These are phyloP conservation scores for Verruconis gallopava DNA, from an alignment of 2,329 filamentous ascomycete species.

Conservation along the genomic window DNA sequence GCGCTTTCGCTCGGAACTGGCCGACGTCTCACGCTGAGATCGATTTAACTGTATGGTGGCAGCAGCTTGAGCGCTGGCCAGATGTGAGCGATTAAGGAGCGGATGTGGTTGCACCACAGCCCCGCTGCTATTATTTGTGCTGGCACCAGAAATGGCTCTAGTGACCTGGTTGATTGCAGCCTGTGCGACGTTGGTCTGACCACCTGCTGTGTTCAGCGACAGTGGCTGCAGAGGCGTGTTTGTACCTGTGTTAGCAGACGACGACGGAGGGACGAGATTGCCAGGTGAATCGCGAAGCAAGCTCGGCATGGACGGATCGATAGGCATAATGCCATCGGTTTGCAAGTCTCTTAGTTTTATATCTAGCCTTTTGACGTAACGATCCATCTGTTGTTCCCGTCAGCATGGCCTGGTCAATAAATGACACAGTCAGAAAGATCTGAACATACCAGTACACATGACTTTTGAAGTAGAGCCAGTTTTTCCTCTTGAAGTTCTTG, in stretches of 20 bases:
- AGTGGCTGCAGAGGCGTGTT: conserved; percentile 41
- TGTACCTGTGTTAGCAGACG: conserved; percentile 28
- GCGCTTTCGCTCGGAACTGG: conserved; percentile 43
- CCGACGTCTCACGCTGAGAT: conserved; percentile 42
- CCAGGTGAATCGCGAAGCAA: conserved; percentile 37
- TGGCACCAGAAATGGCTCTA: background rate
- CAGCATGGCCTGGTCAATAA: background rate
- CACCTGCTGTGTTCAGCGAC: conserved; percentile 9
- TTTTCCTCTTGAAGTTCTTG: conserved; percentile 65
- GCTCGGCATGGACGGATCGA: conserved; percentile 47
- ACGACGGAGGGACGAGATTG: conserved; percentile 36
- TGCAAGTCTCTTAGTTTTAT: conserved; percentile 47
- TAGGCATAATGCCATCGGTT: conserved; percentile 44
- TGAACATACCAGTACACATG: conserved; percentile 48
- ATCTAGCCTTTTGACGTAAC: conserved; percentile 50
- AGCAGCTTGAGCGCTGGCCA: conserved; percentile 12
- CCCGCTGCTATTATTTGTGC: conserved; percentile 10
- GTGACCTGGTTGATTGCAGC: conserved; percentile 1
- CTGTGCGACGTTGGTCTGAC: background rate
- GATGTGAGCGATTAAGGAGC: conserved; percentile 14
- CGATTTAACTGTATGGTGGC: conserved; percentile 25
- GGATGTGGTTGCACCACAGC: conserved; percentile 13
- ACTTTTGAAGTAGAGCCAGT: conserved; percentile 53
- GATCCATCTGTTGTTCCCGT: conserved; percentile 33
- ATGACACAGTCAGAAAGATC: conserved; percentile 26